phyloP scores from a whole-genome alignment of 2,329 filamentous ascomycete species.

The Ceratocystis cubensis region DNA sequence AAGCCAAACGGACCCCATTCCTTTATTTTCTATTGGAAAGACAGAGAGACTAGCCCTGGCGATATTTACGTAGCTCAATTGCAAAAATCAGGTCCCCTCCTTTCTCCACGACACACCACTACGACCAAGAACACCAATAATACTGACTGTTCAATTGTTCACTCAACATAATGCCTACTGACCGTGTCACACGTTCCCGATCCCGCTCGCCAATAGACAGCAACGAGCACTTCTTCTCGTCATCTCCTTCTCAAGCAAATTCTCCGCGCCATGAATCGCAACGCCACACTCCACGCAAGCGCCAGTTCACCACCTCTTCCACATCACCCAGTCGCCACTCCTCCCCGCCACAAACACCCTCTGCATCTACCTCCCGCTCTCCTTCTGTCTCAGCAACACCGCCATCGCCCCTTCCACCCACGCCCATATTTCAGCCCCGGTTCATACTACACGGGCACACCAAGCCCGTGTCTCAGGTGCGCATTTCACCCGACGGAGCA shows the following conservation, averaged over 20 bases:
- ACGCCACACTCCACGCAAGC: slow-evolving; percentile 25
- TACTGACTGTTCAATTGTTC: slow-evolving; percentile 11
- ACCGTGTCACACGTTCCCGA: slow-evolving; percentile 26
- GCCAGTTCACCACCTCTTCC: slow-evolving; percentile 28
- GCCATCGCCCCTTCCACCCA: slow-evolving; percentile 43
- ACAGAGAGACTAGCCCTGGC: too few species aligned
- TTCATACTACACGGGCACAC: slow-evolving; percentile 66
- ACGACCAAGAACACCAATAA: slow-evolving; percentile 26
- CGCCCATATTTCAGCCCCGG: slow-evolving; percentile 57
- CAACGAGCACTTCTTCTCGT: slow-evolving; percentile 28
- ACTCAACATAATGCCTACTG: not conserved
- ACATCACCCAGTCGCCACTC: slow-evolving; percentile 24
- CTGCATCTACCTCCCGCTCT: slow-evolving; percentile 29
- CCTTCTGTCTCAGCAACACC: slow-evolving; percentile 27
- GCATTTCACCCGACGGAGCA: slow-evolving; percentile 78
- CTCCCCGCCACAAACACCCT: slow-evolving; percentile 27
- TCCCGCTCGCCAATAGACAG: slow-evolving; percentile 29
- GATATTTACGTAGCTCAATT: too few species aligned
- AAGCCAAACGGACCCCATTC: too few species aligned
- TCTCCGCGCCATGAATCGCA: slow-evolving; percentile 21
- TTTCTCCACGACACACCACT: slow-evolving; percentile 24
- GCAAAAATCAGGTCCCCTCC: not conserved
- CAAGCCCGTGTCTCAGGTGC: slow-evolving; percentile 68
- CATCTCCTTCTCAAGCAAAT: slow-evolving; percentile 30
- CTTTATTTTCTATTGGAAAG: too few species aligned